Evolutionary conservation across 1,284 basidiomycete genomes (phyloP), one percentile per base, ranked within the genome.

Genomic region (Ustilago nuda): DNA sequence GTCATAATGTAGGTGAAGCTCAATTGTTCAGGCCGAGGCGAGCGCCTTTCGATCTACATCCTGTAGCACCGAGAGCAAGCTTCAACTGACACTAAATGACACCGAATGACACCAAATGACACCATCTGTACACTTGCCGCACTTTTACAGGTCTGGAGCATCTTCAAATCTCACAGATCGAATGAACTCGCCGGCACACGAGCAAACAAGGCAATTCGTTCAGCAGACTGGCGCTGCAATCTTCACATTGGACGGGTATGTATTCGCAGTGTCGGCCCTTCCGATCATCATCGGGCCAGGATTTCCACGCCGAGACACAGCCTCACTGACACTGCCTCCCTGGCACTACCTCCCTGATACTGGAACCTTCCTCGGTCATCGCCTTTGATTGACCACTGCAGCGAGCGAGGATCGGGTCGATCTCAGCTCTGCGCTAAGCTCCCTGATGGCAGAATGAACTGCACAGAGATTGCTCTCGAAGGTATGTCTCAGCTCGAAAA

Each of bases 401-500:
- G 75, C 48, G 71, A 77, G 19, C 59, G 75, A 56, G 75, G 75
- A 15, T 57, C 71, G 2, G 75, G 71, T 43, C 66, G 48, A 35
- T 77, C 75, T 15, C 67, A 73, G 46, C 61, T 77, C 1, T 77
- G 75, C 51, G 71, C 71, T 33, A 60, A 74, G 62, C 63, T 71
- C 39, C 23, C 67, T 15, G 63, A 77, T 23, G 76, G 76, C 3
- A 65, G 62, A 11, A 30, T 75, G 37, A 72, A 48, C 19, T 79
- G 76, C 54, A 58, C 45, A 15, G 76, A 79, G 39, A 79, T 79
- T 30, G 76, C 76, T 33, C 66, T 79, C 23, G 76, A 79, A 76
- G 76, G 76, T 79, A 60, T 66, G 73, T 46, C 35, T 32, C 37
- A 12, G 13, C 19, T n/a, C 23, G 23, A 17, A 8, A 32, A 27